Evolutionary conservation across 1,284 basidiomycete genomes (phyloP).

Genomic region (Papiliotrema flavescens): DNA sequence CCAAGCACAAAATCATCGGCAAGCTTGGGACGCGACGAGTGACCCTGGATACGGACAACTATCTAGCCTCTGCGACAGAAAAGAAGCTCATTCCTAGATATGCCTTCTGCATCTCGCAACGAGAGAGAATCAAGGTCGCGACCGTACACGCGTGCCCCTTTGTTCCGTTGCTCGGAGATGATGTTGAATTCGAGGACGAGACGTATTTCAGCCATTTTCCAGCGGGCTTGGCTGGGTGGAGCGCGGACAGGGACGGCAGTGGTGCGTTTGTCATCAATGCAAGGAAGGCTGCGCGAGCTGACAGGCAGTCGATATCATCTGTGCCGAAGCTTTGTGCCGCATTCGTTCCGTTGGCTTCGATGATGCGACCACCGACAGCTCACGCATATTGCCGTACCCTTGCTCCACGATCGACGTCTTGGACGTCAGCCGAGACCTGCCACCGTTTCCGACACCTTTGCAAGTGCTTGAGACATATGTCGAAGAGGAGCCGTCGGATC

Average conservation of each 20-base stretch:
- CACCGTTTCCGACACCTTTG: constrained; percentile 1
- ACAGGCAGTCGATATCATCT: constrained; percentile 5
- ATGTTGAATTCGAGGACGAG: background rate
- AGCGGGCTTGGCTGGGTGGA: background rate
- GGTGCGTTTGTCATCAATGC: background rate
- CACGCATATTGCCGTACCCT: constrained; percentile 1
- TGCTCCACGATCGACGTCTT: background rate
- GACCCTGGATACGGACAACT: background rate
- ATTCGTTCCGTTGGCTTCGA: background rate
- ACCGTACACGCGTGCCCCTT: background rate
- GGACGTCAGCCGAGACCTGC: constrained; percentile 2
- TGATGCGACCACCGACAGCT: background rate
- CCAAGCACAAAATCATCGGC: background rate
- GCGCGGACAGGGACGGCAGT: background rate
- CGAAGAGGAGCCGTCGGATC: no score
- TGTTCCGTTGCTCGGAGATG: background rate
- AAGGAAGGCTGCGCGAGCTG: background rate
- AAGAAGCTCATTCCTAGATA: background rate
- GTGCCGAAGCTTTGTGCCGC: constrained; percentile 1
- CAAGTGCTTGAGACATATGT: no score
- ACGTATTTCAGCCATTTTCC: background rate
- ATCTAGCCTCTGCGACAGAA: background rate
- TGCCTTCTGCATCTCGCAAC: background rate
- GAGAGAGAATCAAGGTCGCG: background rate
- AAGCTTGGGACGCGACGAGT: background rate